Percentiles rank a stretch among this genome's conserved stretches.
phyloP scores from a whole-genome alignment of 2,329 filamentous ascomycete genomes.

The Claviceps digitariae region DNA sequence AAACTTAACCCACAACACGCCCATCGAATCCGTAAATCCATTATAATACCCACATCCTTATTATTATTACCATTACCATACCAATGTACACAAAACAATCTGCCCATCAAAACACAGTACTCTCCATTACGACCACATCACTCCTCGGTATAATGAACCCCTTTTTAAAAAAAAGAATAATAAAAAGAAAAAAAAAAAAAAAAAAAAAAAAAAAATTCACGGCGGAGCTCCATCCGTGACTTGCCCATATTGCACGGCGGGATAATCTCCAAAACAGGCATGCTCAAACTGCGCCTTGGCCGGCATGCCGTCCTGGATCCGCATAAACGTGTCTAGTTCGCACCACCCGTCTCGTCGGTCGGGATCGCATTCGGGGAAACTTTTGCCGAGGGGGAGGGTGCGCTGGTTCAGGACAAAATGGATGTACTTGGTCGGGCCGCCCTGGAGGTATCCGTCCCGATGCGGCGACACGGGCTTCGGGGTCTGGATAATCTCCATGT shows the following conservation, averaged over 20 bases:
- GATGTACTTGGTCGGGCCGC: conserved; percentile 50
- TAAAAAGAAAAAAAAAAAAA: not conserved
- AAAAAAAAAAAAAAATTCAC: not conserved
- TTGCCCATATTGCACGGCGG: conserved; percentile 22
- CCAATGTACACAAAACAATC: too few relatives aligned
- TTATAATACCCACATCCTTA: too few relatives aligned
- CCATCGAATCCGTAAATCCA: too few relatives aligned
- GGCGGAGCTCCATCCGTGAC: conserved; percentile 24
- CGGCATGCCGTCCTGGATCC: conserved; percentile 45
- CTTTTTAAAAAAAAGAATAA: too few relatives aligned
- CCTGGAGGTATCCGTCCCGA: conserved; percentile 38
- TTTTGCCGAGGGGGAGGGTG: conserved; percentile 54
- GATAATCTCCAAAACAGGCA: conserved; percentile 48
- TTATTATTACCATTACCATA: too few relatives aligned
- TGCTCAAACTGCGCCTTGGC: conserved; percentile 47
- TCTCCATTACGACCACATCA: too few relatives aligned
- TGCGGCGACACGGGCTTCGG: conserved; percentile 47
- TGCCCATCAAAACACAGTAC: too few relatives aligned
- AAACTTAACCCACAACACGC: too few relatives aligned
- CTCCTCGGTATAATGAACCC: too few relatives aligned
- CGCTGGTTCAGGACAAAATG: conserved; percentile 65
- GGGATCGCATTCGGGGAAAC: conserved; percentile 49
- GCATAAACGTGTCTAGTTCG: conserved; percentile 54
- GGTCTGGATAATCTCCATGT: conserved; percentile 60
- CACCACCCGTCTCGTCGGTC: conserved; percentile 63